Base-by-base conservation (phyloP, 495 filamentous ascomycete genomes). In the Xylaria intraflava region DNA sequence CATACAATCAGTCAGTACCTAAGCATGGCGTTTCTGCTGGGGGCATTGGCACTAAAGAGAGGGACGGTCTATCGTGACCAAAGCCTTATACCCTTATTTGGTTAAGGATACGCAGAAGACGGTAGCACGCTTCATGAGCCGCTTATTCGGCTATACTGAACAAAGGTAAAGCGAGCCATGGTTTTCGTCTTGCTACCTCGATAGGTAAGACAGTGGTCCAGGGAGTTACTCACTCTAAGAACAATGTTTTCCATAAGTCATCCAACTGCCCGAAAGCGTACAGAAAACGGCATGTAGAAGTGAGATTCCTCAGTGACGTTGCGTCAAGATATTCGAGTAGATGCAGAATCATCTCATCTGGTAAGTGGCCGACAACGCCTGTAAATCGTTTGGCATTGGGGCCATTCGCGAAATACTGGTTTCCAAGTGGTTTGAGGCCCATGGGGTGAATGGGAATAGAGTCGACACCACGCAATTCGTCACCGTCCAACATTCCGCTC, bases 181-280 rank as follows among this genome's bases (percentile, higher is more conserved):
- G 9, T 30, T 23, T 23, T 23, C 31, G 29, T 26, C 16, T 30
- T 23, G 6, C 24, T 44, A 11, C 10, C 14, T 44, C 22, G 11
- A 42, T 10, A 8, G 11, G 19, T 23, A 42, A 24, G 22, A 23
- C 22, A 17, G n/a, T 30, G 45, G 56, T 51, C 50, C 30, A 49
- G 40, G 44, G 27, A 59, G 62, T 53, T 61, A 78, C 89, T 79
- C 86, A 98, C 93, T 82, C 77, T 57, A 95, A 75, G 60, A 90
- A 94, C 9, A 95, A 68, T 19, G 82, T 64, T 70, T 93, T 93
- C 93, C 93, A 98, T 23, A 97, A 66, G 55, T 98, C 93, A 53
- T 97, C 93, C 29, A 79, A 79, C 35, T 86, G 76, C 38, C 86
- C 86, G 66, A 90, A 93, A 7, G 91, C 93, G 74, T 90, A 94